A percentile compares a stretch with the other conserved stretches of the same genome.
Evolutionary conservation across 2,329 filamentous ascomycete genomes (phyloP).

Genomic region (Graphiopsis chlorocephala): DNA sequence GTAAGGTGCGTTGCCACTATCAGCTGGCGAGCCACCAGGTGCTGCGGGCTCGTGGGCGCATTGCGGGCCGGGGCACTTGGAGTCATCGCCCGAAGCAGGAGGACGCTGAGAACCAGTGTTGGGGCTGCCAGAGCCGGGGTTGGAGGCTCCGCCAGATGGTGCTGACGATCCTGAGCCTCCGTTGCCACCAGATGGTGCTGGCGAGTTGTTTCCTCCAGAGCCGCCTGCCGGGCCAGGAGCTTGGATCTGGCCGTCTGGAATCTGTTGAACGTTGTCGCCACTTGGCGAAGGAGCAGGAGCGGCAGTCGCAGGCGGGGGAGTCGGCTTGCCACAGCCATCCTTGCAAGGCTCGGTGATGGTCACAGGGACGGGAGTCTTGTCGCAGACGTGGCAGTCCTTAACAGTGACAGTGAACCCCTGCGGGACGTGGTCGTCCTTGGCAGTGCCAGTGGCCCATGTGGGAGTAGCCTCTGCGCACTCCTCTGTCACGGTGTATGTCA

Average conservation of each 20-base stretch:
- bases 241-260: conserved; percentile 20
- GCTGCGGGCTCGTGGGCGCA: conserved; percentile 17
- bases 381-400: conserved; percentile 34
- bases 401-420: conserved; percentile 36
- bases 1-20: conserved; percentile 8
- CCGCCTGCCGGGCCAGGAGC: conserved; percentile 20
- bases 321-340: conserved; percentile 22
- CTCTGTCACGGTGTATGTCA: conserved; percentile 38
- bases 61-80: conserved; percentile 27
- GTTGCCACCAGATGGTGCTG: conserved; percentile 12
- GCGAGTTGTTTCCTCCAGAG: conserved; percentile 10
- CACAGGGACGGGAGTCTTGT: conserved; percentile 29
- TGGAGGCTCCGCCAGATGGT: conserved; percentile 14
- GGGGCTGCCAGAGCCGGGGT: conserved; percentile 12
- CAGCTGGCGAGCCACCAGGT: conserved; percentile 2
- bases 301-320: conserved; percentile 12
- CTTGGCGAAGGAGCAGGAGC: conserved; percentile 11
- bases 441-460: conserved; percentile 34
- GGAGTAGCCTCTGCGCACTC: conserved; percentile 34
- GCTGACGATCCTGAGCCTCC: background rate
- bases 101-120: conserved; percentile 9
- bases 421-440: conserved; percentile 28
- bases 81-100: conserved; percentile 12
- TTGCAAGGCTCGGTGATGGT: conserved; percentile 38
- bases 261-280: conserved; percentile 17